Conservation (phyloP, 306 rosid genomes). For the Pyrus bretschneideri region DNA sequence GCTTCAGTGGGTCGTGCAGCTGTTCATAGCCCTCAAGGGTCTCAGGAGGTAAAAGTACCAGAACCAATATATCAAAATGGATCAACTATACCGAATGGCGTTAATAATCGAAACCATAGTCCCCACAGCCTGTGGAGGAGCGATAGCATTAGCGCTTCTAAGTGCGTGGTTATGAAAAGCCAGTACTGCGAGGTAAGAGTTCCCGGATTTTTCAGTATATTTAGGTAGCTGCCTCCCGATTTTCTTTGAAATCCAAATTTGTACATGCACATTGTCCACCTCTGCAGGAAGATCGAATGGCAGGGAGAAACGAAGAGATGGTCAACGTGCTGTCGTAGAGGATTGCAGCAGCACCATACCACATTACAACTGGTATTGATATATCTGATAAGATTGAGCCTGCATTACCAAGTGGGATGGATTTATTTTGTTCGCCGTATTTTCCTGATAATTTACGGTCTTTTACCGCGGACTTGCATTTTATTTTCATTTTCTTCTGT, state of each 20-base stretch:
- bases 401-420: not conserved
- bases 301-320: conserved; percentile 7
- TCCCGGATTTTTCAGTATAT: not conserved
- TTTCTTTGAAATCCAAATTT: not conserved
- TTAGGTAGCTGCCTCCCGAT: not conserved
- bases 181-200: conserved; percentile 18
- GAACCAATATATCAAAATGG: conserved; percentile 15
- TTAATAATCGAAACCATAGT: conserved; percentile 20
- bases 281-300: conserved; percentile 21
- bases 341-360: not conserved
- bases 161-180: conserved; percentile 24
- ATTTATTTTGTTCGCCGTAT: not conserved
- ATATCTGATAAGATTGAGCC: not conserved
- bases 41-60: conserved; percentile 9
- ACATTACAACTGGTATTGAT: not conserved
- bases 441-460: not conserved
- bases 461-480: not conserved
- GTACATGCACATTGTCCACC: not conserved
- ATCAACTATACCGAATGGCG: conserved; percentile 24
- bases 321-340: conserved; percentile 2
- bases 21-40: conserved; percentile 35
- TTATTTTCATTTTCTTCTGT: not conserved
- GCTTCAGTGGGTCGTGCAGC: conserved; percentile 37
- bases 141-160: conserved; percentile 36
- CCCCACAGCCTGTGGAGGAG: conserved; percentile 33